Percentiles rank a stretch among this genome's conserved stretches.
These are phyloP conservation scores for Ophiostoma triangulosporum DNA, from an alignment of 2,329 filamentous ascomycete genomes.

Conservation along the genomic window DNA sequence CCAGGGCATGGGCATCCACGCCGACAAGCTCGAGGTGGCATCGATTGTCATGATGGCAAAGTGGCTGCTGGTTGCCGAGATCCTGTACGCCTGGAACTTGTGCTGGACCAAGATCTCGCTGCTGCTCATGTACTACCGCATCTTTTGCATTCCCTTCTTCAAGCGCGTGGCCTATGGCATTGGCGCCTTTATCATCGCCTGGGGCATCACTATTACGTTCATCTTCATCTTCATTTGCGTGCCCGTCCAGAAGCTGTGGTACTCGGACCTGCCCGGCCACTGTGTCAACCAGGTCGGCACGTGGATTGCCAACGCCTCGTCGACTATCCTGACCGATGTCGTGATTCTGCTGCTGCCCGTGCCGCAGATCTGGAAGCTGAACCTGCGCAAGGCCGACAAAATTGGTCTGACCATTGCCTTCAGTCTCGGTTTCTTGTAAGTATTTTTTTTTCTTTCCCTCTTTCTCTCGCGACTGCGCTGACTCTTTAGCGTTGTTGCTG, in stretches of 20 bases:
- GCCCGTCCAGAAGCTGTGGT: background rate
- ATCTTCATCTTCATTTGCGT: background rate
- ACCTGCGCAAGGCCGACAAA: background rate
- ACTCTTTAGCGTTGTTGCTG: background rate
- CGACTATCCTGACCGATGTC: background rate
- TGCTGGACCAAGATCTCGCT: constrained; percentile 1
- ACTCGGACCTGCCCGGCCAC: background rate
- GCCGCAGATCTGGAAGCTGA: background rate
- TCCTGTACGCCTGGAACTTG: background rate
- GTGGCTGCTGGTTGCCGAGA: background rate
- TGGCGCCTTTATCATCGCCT: background rate
- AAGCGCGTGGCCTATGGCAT: background rate
- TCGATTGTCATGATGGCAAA: background rate
- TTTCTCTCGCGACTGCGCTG: background rate
- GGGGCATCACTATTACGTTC: background rate
- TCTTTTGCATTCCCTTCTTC: background rate
- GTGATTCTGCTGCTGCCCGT: background rate
- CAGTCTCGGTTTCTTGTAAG: background rate
- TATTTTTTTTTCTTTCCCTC: background rate
- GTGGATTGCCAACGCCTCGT: background rate
- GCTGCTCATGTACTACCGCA: constrained; percentile 1
- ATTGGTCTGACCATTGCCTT: background rate
- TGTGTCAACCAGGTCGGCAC: background rate
- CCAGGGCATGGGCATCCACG: background rate
- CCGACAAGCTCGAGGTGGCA: background rate